Conservation (phyloP, 768 basidiomycete species). For the Amanita phalloides region DNA sequence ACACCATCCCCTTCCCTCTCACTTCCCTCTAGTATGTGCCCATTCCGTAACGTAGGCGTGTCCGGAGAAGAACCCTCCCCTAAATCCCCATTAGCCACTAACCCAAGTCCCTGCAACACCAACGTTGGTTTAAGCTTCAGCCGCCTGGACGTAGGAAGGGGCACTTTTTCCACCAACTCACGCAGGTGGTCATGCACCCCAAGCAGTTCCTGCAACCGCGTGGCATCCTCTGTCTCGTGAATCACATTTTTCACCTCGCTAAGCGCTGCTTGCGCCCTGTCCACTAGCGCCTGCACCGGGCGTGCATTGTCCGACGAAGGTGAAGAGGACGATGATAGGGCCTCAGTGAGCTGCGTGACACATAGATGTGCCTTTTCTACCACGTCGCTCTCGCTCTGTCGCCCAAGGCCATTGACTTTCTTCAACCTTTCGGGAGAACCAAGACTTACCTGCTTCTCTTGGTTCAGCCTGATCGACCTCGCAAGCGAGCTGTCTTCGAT, state of each 20-base stretch:
- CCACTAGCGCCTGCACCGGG: slow-evolving; percentile 22
- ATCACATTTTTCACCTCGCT: slow-evolving; percentile 42
- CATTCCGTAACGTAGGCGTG: slow-evolving; percentile 7
- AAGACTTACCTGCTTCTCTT: slow-evolving; percentile 40
- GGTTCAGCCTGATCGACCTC: slow-evolving; percentile 45
- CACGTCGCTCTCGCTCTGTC: slow-evolving; percentile 36
- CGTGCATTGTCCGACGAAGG: slow-evolving; percentile 11
- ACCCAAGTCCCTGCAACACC: slow-evolving; percentile 33
- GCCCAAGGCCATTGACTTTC: background rate
- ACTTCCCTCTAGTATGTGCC: background rate
- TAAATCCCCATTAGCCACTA: slow-evolving; percentile 20
- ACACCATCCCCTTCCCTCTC: slow-evolving; percentile 5
- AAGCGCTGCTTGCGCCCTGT: slow-evolving; percentile 41
- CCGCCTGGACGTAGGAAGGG: slow-evolving; percentile 12
- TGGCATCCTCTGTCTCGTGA: slow-evolving; percentile 44
- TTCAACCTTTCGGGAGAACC: background rate
- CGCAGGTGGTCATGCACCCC: slow-evolving; percentile 64
- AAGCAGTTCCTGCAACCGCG: slow-evolving; percentile 57
- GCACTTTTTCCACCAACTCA: slow-evolving; percentile 38
- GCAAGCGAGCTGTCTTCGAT: slow-evolving; percentile 82
- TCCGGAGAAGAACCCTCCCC: background rate
- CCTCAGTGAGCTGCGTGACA: slow-evolving; percentile 25
- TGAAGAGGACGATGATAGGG: slow-evolving; percentile 5
- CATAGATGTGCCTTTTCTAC: slow-evolving; percentile 35
- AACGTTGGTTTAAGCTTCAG: slow-evolving; percentile 22